phyloP scores from a whole-genome alignment of 1,284 basidiomycete genomes.

The Cryptococcus neoformans region DNA sequence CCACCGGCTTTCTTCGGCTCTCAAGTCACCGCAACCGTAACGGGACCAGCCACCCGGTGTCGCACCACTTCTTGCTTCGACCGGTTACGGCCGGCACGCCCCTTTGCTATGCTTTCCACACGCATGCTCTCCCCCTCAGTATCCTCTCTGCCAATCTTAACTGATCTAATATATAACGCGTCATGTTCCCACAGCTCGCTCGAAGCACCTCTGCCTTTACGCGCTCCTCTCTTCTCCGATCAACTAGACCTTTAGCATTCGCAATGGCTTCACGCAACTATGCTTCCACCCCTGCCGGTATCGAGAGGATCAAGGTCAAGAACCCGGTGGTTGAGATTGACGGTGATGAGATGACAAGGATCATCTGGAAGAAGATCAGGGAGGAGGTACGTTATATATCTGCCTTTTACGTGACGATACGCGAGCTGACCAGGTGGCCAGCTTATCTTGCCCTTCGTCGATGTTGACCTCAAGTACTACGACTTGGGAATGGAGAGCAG shows the following conservation, averaged over 20 bases:
- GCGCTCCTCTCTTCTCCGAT: background rate
- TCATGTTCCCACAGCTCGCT: background rate
- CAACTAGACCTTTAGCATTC: background rate
- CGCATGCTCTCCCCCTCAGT: no score
- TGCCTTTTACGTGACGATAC: background rate
- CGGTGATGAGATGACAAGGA: conserved; percentile 95
- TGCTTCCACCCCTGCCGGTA: conserved; percentile 28
- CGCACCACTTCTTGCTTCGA: background rate
- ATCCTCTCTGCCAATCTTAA: background rate
- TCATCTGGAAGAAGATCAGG: conserved; percentile 98
- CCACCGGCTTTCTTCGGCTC: background rate
- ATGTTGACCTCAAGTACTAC: conserved; percentile 97
- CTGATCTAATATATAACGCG: background rate
- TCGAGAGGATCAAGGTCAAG: conserved; percentile 62
- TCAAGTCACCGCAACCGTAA: background rate
- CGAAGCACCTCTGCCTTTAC: background rate
- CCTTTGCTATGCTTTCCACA: no score
- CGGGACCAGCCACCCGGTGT: background rate
- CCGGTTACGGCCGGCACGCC: background rate
- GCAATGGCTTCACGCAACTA: conserved; percentile 21
- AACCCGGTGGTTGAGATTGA: conserved; percentile 96
- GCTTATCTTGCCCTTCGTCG: conserved; percentile 92
- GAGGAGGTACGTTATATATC: conserved; percentile 65
- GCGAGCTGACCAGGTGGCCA: conserved; percentile 38
- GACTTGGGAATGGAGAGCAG: conserved; percentile 92